Percentiles rank a stretch among this genome's conserved stretches.
Evolutionary conservation across 208 protist genomes (phyloP).

Genomic region (Leishmania major): DNA sequence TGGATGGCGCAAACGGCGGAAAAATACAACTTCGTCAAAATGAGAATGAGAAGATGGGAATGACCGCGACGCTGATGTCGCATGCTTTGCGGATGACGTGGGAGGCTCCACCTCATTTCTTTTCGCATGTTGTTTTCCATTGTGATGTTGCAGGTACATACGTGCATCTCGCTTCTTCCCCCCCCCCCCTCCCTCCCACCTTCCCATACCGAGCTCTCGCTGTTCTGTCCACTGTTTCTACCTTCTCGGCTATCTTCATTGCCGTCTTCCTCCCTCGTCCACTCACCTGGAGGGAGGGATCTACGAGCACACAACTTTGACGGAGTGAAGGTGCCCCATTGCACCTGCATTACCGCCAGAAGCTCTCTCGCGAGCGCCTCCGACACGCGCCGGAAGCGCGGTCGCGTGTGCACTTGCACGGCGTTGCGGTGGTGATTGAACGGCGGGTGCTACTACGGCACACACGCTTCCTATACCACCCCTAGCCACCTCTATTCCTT

Average conservation of each 20-base stretch:
- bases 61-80: background rate
- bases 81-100: background rate
- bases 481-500: background rate
- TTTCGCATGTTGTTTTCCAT: background rate
- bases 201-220: background rate
- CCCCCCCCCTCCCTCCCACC: too few relatives aligned
- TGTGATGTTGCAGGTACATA: background rate
- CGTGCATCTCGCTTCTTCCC: background rate
- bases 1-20: too few relatives aligned
- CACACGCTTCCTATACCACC: background rate
- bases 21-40: background rate
- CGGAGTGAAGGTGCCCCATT: background rate
- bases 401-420: background rate
- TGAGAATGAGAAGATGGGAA: too few relatives aligned
- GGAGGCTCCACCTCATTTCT: background rate
- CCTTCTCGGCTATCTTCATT: background rate
- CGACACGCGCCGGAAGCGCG: background rate
- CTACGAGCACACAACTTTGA: background rate
- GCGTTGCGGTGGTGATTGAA: background rate
- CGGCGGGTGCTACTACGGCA: background rate
- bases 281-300: background rate
- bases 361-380: background rate
- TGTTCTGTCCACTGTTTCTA: background rate
- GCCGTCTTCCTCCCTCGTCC: background rate
- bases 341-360: background rate